These are phyloP conservation scores for Saccharomyces eubayanus DNA, from an alignment of 805 yeast genomes.

Conservation along the genomic window DNA sequence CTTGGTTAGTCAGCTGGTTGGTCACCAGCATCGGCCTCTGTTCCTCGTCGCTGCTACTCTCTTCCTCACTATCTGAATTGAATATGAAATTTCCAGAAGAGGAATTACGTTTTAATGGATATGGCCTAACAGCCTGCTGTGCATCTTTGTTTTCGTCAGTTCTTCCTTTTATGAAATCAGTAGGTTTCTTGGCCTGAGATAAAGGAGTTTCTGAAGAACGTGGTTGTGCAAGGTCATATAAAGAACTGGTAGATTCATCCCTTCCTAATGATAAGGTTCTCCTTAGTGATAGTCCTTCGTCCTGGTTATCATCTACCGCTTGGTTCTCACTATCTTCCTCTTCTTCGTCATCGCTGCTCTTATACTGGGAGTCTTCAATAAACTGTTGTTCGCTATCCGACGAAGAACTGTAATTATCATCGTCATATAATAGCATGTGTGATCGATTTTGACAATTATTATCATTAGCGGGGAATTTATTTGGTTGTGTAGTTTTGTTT, in stretches of 20 bases:
- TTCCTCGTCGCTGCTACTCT: constrained; percentile 3
- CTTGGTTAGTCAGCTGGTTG: background rate
- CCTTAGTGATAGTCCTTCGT: constrained; percentile 13
- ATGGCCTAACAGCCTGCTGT: constrained; percentile 4
- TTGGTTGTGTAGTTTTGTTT: background rate
- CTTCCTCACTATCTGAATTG: constrained; percentile 27
- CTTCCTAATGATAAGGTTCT: constrained; percentile 27
- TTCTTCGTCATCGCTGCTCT: constrained; percentile 16
- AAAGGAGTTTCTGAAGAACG: constrained; percentile 7
- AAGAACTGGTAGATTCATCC: constrained; percentile 16
- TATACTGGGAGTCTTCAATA: constrained; percentile 17
- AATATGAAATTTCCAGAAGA: constrained; percentile 24
- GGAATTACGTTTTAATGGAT: constrained; percentile 9
- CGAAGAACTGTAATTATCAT: constrained; percentile 19
- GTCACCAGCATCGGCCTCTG: background rate
- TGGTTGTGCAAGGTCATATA: constrained; percentile 16
- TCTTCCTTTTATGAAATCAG: background rate
- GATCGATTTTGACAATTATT: background rate
- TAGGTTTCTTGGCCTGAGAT: constrained; percentile 7
- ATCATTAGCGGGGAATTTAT: background rate
- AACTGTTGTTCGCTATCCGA: constrained; percentile 26
- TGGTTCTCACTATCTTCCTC: constrained; percentile 4
- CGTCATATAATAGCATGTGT: constrained; percentile 10
- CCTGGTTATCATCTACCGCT: constrained; percentile 6
- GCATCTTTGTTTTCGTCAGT: background rate